A percentile compares a stretch with the other conserved stretches of the same genome.
Evolutionary conservation across 1,284 basidiomycete species (phyloP).

Genomic region (Irpex rosettiformis): DNA sequence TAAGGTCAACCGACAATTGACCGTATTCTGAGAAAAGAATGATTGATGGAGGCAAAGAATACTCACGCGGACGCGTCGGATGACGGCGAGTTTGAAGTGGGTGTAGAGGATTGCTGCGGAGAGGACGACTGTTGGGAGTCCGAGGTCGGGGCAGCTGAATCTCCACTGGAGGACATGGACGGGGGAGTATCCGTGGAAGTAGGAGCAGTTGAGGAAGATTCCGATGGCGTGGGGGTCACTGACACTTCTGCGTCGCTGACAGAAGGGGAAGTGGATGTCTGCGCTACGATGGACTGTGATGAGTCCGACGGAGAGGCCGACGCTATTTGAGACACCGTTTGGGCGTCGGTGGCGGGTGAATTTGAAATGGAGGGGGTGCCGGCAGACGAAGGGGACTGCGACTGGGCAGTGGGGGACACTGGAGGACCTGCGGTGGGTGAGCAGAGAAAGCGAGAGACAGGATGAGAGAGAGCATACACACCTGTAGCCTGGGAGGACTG

Average conservation of each 20-base stretch:
- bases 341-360: background rate
- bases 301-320: background rate
- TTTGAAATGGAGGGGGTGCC: background rate
- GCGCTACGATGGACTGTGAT: too few relatives aligned
- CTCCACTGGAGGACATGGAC: constrained; percentile 11
- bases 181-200: constrained; percentile 5
- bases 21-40: background rate
- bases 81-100: constrained; percentile 8
- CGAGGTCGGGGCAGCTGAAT: constrained; percentile 13
- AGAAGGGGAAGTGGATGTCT: too few relatives aligned
- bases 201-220: background rate
- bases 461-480: background rate
- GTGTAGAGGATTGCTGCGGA: constrained; percentile 4
- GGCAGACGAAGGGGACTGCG: background rate
- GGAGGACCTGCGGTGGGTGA: background rate
- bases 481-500: background rate
- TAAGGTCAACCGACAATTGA: background rate
- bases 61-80: constrained; percentile 2
- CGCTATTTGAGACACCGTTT: too few relatives aligned
- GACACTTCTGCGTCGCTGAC: too few relatives aligned
- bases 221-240: too few relatives aligned
- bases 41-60: background rate
- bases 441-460: background rate
- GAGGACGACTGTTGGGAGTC: constrained; percentile 12
- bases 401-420: background rate